phyloP scores from a whole-genome alignment of 805 yeast species.

The Zygoascus flipseniorum region DNA sequence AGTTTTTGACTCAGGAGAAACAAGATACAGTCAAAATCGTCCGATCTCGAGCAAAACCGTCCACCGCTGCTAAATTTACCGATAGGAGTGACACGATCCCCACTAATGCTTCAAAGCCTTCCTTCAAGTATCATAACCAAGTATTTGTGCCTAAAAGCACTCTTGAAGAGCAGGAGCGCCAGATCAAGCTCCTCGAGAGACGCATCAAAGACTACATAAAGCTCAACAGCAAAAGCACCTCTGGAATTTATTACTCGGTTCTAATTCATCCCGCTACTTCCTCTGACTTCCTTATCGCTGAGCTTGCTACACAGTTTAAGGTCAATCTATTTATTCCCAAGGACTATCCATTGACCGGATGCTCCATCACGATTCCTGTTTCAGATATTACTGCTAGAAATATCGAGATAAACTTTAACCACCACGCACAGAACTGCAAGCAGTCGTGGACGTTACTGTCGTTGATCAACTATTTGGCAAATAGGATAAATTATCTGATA shows the following conservation, averaged over 20 bases:
- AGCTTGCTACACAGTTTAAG: slow-evolving; percentile 9
- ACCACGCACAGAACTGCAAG: slow-evolving; percentile 11
- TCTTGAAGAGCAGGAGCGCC: slow-evolving; percentile 12
- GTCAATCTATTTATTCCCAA: slow-evolving; percentile 13
- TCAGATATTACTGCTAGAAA: slow-evolving; percentile 12
- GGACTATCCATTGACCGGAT: slow-evolving; percentile 14
- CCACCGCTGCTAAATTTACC: neutral
- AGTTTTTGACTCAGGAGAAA: slow-evolving; percentile 49
- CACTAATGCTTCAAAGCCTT: slow-evolving; percentile 1
- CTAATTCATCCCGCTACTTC: slow-evolving; percentile 8
- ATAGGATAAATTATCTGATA: slow-evolving; percentile 12
- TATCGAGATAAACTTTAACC: slow-evolving; percentile 17
- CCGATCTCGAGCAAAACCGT: neutral
- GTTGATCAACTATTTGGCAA: slow-evolving; percentile 15
- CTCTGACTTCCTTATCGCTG: slow-evolving; percentile 13
- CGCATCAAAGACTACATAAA: slow-evolving; percentile 8
- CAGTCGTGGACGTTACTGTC: slow-evolving; percentile 16
- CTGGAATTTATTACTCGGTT: slow-evolving; percentile 6
- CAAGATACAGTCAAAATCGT: slow-evolving; percentile 56
- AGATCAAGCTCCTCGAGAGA: slow-evolving; percentile 12
- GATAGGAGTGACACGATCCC: neutral
- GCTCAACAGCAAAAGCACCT: slow-evolving; percentile 4
- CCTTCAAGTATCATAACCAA: slow-evolving; percentile 1
- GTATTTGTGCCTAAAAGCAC: slow-evolving; percentile 16
- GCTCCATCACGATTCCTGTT: slow-evolving; percentile 12